phyloP scores from a whole-genome alignment of 2,329 filamentous ascomycete species.

The Cryoendolithus antarcticus region DNA sequence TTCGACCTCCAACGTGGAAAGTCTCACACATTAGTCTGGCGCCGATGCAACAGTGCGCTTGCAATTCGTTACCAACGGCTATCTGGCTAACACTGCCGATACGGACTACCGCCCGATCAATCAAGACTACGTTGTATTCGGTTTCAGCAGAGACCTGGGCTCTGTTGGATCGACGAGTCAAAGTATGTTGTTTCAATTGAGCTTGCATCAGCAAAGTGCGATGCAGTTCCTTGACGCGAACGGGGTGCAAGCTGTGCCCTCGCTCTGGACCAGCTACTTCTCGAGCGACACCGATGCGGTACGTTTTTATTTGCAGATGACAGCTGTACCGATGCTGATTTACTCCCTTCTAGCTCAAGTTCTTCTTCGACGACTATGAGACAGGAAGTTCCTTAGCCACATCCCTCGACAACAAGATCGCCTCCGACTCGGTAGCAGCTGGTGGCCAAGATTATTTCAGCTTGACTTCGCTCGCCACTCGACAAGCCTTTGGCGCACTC shows the following conservation, averaged over 20 bases:
- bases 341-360: conserved; percentile 15
- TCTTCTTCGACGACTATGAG: conserved; percentile 39
- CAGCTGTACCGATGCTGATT: neutral
- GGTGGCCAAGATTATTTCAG: conserved; percentile 37
- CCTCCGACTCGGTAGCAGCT: conserved; percentile 32
- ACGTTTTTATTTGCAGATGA: conserved; percentile 11
- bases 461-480: conserved; percentile 38
- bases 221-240: conserved; percentile 38
- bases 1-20: conserved; percentile 31
- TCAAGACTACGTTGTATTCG: conserved; percentile 39
- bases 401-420: conserved; percentile 32
- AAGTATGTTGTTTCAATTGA: conserved; percentile 37
- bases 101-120: conserved; percentile 37
- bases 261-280: conserved; percentile 42
- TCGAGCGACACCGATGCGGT: conserved; percentile 31
- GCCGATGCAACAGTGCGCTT: conserved; percentile 33
- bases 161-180: conserved; percentile 26
- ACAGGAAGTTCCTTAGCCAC: conserved; percentile 25
- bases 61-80: conserved; percentile 33
- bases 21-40: conserved; percentile 37
- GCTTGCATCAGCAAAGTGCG: conserved; percentile 37
- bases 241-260: conserved; percentile 27
- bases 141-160: conserved; percentile 39
- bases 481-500: conserved; percentile 39
- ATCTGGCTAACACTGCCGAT: conserved; percentile 33